Conservation (phyloP, 345 rosid genomes). For the Gynandropsis gynandra region DNA sequence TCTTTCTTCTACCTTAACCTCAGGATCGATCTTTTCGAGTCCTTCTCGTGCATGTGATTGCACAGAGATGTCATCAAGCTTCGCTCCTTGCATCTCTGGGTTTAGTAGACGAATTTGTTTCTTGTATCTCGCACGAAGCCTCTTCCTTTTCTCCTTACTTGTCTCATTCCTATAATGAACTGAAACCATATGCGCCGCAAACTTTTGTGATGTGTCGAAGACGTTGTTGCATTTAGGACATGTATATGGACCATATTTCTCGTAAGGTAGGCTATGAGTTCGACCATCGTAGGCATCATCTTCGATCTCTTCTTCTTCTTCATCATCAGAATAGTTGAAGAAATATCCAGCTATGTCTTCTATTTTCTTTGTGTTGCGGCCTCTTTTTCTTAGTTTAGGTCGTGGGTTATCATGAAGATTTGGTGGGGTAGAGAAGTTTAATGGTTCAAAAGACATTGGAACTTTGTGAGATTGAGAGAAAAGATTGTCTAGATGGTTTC, state of each 20-base stretch:
- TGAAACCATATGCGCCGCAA: slow-evolving; percentile 21
- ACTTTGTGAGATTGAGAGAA: background rate
- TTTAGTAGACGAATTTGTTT: background rate
- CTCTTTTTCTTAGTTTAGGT: slow-evolving; percentile 8
- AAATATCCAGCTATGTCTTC: background rate
- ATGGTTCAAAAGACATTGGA: background rate
- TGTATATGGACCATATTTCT: slow-evolving; percentile 24
- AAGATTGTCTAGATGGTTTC: too few species aligned
- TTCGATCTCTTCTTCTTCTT: background rate
- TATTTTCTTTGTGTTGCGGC: background rate
- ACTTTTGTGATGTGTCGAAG: slow-evolving; percentile 23
- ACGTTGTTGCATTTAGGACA: slow-evolving; percentile 21
- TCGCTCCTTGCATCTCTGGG: background rate
- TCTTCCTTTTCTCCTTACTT: slow-evolving; percentile 3
- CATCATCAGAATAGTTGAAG: too few species aligned
- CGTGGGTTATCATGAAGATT: background rate
- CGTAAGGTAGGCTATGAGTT: slow-evolving; percentile 23
- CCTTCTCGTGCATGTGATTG: too few species aligned
- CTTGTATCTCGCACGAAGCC: slow-evolving; percentile 14
- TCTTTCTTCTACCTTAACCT: background rate
- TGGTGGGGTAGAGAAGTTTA: slow-evolving; percentile 11
- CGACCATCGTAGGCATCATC: slow-evolving; percentile 24
- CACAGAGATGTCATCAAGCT: too few species aligned
- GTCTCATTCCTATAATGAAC: slow-evolving; percentile 23
- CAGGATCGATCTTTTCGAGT: background rate